These are phyloP conservation scores for Staphylotrichum longicolle DNA, from an alignment of 495 filamentous ascomycete genomes.

Conservation along the genomic window DNA sequence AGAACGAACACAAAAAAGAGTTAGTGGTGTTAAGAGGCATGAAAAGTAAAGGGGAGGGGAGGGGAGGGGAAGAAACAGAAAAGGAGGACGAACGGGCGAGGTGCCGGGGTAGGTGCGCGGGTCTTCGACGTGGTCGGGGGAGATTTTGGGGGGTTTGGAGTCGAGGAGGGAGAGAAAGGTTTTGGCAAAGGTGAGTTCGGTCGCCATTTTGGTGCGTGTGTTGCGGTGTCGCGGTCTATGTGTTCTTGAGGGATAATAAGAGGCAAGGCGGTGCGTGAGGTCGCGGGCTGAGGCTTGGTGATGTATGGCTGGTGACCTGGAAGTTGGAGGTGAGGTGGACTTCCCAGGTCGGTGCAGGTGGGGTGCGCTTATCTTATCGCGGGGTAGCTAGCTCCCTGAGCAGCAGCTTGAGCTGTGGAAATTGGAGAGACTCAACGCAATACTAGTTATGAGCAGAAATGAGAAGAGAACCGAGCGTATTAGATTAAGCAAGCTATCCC, in stretches of 20 bases:
- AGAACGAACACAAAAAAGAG: too few relatives aligned
- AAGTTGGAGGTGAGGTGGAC: not conserved
- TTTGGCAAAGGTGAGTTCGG: conserved; percentile 82
- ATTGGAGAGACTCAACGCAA: not conserved
- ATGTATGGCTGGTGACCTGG: not conserved
- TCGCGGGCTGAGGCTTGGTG: not conserved
- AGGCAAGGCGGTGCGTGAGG: too few relatives aligned
- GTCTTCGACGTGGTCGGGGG: conserved; percentile 82
- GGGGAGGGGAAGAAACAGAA: not conserved
- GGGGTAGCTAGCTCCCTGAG: not conserved
- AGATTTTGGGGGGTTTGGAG: conserved; percentile 70
- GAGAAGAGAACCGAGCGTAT: conserved; percentile 15
- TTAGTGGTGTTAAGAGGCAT: too few relatives aligned
- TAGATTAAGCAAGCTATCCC: conserved; percentile 18
- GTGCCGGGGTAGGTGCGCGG: conserved; percentile 67
- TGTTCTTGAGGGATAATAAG: too few relatives aligned
- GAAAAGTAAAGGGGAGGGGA: too few relatives aligned
- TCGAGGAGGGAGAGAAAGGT: conserved; percentile 78
- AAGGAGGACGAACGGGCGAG: conserved; percentile 58
- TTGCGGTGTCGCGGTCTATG: not conserved
- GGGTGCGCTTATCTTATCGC: not conserved
- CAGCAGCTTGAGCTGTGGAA: not conserved
- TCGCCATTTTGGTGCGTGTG: conserved; percentile 20
- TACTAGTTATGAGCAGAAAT: too few relatives aligned
- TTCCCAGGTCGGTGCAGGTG: too few relatives aligned